Evolutionary conservation across 2,329 filamentous ascomycete genomes (phyloP), one percentile per base, ranked within the genome.

Genomic region (Pseudopyrenochaeta lycopersici): DNA sequence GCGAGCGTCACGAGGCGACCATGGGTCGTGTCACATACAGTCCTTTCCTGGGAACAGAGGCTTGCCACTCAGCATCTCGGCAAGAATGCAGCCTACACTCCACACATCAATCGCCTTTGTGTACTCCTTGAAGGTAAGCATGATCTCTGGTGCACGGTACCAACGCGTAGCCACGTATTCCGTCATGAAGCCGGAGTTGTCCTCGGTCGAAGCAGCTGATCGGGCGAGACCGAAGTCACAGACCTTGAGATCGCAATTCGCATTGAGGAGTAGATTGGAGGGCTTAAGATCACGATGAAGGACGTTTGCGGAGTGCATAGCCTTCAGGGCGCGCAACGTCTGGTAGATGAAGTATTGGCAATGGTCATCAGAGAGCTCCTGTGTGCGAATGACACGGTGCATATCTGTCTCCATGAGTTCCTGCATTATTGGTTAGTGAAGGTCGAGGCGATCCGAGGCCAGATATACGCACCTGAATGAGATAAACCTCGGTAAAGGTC

Each of bases 301-400:
- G 42, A 99, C 95, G 71, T 99, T 98, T 62, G 95, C 95, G 12
- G 95, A 98, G 81, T 99, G 95, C 94, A 99, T 98, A 33, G 95
- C 95, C 83, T 99, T 99, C 70, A 99, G 84, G 10, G 94, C 95
- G 70, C 95, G 92, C 53, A 99, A 87, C 2, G 95, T 99, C 82
- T 99, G 95, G 84, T 99, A 99, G 80, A 99, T 99, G 81, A 99
- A 99, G 82, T 99, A 99, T 79, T 99, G 95, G 85, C 95, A 99
- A 78, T 99, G 95, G 77, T 99, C 95, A 77, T 99, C 95, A 32
- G 95, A 98, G 40, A 99, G 87, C 74, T 99, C 95, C 80, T 99
- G 95, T 33, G 95, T 99, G 67, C 95, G 92, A 73, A 99, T 99
- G 64, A 99, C 95, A 65, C 95, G 88, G 78, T 99, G 95, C 95